These are phyloP conservation scores for Hydnomerulius pinastri DNA, from an alignment of 768 basidiomycete genomes.

Conservation along the genomic window DNA sequence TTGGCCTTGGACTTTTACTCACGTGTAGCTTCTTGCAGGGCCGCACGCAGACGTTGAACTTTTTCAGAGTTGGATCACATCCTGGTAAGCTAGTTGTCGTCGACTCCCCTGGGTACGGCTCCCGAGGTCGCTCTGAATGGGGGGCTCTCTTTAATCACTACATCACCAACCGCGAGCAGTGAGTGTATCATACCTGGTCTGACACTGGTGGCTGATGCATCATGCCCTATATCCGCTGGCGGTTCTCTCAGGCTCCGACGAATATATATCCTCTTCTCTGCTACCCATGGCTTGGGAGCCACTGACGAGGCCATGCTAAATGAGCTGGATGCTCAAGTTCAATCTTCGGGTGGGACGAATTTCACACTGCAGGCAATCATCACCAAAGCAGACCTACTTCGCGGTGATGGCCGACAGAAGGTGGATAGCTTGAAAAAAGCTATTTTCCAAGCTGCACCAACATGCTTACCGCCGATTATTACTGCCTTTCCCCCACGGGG, in stretches of 20 bases:
- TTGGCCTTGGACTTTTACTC: neutral
- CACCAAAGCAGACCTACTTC: slow-evolving; percentile 65
- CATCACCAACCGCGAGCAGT: slow-evolving; percentile 61
- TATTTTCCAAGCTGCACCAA: slow-evolving; percentile 55
- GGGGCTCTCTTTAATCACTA: slow-evolving; percentile 70
- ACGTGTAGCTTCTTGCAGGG: slow-evolving; percentile 47
- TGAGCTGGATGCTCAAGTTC: slow-evolving; percentile 39
- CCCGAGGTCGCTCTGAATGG: slow-evolving; percentile 75
- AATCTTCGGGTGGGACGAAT: slow-evolving; percentile 37
- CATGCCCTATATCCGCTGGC: neutral
- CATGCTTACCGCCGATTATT: slow-evolving; percentile 67
- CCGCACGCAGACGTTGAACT: slow-evolving; percentile 70
- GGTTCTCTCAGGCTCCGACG: slow-evolving; percentile 55
- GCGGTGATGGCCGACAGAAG: slow-evolving; percentile 32
- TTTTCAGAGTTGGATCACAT: slow-evolving; percentile 63
- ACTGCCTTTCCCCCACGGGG: slow-evolving; percentile 50
- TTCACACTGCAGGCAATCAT: slow-evolving; percentile 73
- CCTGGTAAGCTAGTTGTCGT: slow-evolving; percentile 64
- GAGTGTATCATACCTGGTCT: slow-evolving; percentile 24
- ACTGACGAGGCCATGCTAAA: slow-evolving; percentile 64
- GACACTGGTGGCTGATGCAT: neutral
- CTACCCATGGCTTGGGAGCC: slow-evolving; percentile 58
- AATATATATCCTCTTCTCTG: slow-evolving; percentile 71
- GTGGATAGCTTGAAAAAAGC: slow-evolving; percentile 47
- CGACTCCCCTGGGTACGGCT: slow-evolving; percentile 82